Percentiles rank a stretch among this genome's conserved stretches.
These are phyloP conservation scores for Cadophora luteo-olivacea DNA, from an alignment of 2,329 filamentous ascomycete species.

Conservation along the genomic window DNA sequence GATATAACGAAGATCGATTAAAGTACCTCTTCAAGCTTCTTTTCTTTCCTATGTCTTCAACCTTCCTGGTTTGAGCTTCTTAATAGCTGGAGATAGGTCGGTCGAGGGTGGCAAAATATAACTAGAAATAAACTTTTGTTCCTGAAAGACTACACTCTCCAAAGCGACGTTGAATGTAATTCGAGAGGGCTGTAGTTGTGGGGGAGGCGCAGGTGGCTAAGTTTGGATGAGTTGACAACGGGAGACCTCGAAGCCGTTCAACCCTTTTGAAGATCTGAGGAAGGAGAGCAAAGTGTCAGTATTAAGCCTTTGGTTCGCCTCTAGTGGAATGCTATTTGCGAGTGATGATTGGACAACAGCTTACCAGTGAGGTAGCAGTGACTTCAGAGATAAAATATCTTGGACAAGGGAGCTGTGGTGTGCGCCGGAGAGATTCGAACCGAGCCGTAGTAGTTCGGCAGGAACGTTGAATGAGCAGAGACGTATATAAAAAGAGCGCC, in stretches of 20 bases:
- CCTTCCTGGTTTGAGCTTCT: background rate
- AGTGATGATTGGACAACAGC: conserved; percentile 31
- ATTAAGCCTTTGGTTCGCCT: conserved; percentile 28
- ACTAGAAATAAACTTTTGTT: conserved; percentile 4
- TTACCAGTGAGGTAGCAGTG: conserved; percentile 4
- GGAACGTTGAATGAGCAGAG: background rate
- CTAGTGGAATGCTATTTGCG: background rate
- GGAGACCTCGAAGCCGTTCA: conserved; percentile 23
- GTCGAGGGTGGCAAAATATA: background rate
- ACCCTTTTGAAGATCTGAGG: background rate
- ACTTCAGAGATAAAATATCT: background rate
- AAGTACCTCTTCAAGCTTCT: conserved; percentile 4
- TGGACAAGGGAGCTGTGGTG: conserved; percentile 2
- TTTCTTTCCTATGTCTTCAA: background rate
- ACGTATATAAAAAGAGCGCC: conserved; percentile 16
- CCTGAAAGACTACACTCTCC: background rate
- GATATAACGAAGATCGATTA: background rate
- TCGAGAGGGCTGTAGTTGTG: background rate
- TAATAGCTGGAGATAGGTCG: background rate
- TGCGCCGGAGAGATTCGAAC: conserved; percentile 15
- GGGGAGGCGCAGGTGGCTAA: conserved; percentile 4
- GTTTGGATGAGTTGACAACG: conserved; percentile 1
- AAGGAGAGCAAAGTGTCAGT: conserved; percentile 23
- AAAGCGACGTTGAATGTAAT: conserved; percentile 3
- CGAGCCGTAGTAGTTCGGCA: conserved; percentile 10